Base-by-base conservation (phyloP, 2,329 filamentous ascomycete species). In the Diaporthe eres region DNA sequence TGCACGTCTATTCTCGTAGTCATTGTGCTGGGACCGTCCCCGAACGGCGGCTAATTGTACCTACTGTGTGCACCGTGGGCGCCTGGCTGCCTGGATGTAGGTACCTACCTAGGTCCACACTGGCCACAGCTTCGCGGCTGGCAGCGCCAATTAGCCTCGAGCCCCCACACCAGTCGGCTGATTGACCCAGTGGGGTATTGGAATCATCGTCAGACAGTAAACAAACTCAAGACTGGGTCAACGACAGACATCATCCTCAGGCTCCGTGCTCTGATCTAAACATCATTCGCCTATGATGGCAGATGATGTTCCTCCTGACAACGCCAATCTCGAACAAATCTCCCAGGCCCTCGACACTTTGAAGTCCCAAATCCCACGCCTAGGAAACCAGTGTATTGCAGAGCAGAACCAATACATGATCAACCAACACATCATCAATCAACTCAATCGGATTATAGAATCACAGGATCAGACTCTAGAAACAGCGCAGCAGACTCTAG, bases 131-230 rank as follows among this genome's bases (percentile, higher is more conserved):
- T 28, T 55, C 31, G 65, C 65, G 65, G 47, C 65, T 55, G 65
- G 47, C n/a, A 55, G 22, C 13, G 65, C 65, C 65, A 70, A 70
- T 70, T 34, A 42, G 65, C 31, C 49, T 39, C 5, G 15, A 70
- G 34, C 65, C 63, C 47, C 47, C 65, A 39, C 65, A 51, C 49
- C 65, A 70, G 49, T 55, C 65, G 49, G 65, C 65, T 55, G 65
- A 70, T n/a, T 22, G 47, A 28, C 22, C 49, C 65, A 70, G 47
- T 70, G 49, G 65, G 49, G 65, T 70, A 55, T 55, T 70, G 47
- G 34, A 70, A 42, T 68, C 65, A 70, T 55, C 65, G 65, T 42
- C 65, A 70, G 65, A 42, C 49, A 70, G 65, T 70, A 70, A 70
- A 70, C 65, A 70, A 55, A 55, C 31, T 19, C 28, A 19, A 53